A percentile compares a stretch with the other conserved stretches of the same genome.
These are phyloP conservation scores for Fusarium torulosum DNA, from an alignment of 2,329 filamentous ascomycete species.

Conservation along the genomic window DNA sequence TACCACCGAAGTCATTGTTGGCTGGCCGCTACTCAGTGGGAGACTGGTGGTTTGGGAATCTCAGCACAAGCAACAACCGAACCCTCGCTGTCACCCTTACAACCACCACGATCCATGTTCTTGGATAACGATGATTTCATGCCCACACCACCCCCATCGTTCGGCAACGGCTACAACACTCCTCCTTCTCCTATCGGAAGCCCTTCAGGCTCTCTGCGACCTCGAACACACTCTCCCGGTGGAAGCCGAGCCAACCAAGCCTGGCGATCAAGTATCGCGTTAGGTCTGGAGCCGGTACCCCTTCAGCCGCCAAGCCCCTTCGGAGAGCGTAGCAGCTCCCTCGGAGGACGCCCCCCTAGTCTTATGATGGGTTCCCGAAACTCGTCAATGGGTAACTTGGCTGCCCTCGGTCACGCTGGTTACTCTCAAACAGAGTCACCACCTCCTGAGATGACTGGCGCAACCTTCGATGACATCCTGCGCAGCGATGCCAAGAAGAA, in stretches of 20 bases:
- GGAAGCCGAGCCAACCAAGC: conserved; percentile 52
- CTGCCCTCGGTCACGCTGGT: conserved; percentile 40
- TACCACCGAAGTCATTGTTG: conserved; percentile 71
- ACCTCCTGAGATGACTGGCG: conserved; percentile 48
- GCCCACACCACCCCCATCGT: conserved; percentile 38
- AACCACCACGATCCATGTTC: conserved; percentile 56
- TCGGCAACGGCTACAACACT: conserved; percentile 44
- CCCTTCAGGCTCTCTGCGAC: conserved; percentile 53
- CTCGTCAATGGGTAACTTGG: conserved; percentile 54
- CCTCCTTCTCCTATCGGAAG: conserved; percentile 48
- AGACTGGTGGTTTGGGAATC: conserved; percentile 47
- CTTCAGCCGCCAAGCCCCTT: conserved; percentile 53
- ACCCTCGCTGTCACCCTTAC: conserved; percentile 54
- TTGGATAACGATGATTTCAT: conserved; percentile 48
- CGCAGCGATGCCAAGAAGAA: conserved; percentile 52
- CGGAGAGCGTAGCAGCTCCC: conserved; percentile 54
- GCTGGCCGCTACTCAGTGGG: conserved; percentile 66
- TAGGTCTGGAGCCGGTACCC: conserved; percentile 59
- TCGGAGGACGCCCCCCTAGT: conserved; percentile 52
- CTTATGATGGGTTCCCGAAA: conserved; percentile 52
- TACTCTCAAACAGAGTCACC: conserved; percentile 39
- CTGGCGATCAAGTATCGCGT: conserved; percentile 58
- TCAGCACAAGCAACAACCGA: conserved; percentile 47
- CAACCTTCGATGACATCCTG: conserved; percentile 65
- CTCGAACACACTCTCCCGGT: conserved; percentile 56